These are phyloP conservation scores for Globisporangium apiculatum DNA, from an alignment of 352 stramenopile genomes.

Conservation along the genomic window DNA sequence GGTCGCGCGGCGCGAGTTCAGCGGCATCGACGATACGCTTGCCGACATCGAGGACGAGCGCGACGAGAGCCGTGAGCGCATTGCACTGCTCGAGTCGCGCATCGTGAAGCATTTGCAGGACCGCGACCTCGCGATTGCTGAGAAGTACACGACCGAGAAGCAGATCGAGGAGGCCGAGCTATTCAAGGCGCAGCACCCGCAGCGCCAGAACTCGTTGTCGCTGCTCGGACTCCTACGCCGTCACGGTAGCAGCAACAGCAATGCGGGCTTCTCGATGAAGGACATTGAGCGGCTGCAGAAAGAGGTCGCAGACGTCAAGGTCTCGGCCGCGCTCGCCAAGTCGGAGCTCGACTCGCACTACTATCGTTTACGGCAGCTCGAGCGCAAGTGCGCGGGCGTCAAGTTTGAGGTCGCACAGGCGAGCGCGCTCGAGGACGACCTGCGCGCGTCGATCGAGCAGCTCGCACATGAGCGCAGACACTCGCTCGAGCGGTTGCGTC, in stretches of 20 bases:
- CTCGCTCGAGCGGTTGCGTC: conserved; percentile 46
- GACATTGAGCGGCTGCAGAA: conserved; percentile 57
- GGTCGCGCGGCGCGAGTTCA: conserved; percentile 35
- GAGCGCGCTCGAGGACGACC: conserved; percentile 53
- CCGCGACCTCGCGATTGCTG: conserved; percentile 57
- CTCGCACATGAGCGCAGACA: conserved; percentile 31
- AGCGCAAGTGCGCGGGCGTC: conserved; percentile 47
- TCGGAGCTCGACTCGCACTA: conserved; percentile 54
- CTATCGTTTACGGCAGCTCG: conserved; percentile 45
- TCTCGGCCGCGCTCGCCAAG: conserved; percentile 46
- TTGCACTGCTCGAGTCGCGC: conserved; percentile 55
- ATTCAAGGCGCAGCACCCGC: conserved; percentile 32
- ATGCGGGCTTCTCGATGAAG: conserved; percentile 26
- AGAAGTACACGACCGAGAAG: conserved; percentile 64
- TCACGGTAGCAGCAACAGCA: conserved; percentile 9
- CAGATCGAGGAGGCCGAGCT: conserved; percentile 53
- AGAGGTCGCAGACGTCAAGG: conserved; percentile 60
- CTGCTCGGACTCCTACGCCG: conserved; percentile 14
- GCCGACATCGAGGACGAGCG: conserved; percentile 31
- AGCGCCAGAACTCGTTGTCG: conserved; percentile 18
- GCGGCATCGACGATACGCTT: conserved; percentile 33
- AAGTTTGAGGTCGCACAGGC: conserved; percentile 65
- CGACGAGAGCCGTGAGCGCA: conserved; percentile 34
- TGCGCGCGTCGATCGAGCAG: conserved; percentile 48
- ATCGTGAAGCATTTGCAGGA: conserved; percentile 74